phyloP scores from a whole-genome alignment of 1,284 basidiomycete species.

The Malassezia slooffiae region DNA sequence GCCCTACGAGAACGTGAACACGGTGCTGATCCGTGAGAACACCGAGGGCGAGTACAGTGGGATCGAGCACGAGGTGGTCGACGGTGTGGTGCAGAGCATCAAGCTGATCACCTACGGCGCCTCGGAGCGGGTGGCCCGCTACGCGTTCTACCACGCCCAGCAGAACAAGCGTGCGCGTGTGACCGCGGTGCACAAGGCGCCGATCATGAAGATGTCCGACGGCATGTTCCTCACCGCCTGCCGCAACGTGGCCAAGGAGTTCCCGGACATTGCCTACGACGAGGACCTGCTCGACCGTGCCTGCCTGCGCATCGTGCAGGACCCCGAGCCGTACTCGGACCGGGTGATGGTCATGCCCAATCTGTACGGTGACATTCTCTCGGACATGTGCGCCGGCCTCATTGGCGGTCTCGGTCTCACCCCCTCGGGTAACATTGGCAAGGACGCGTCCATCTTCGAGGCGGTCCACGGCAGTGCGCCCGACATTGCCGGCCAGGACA shows the following conservation, averaged over 20 bases:
- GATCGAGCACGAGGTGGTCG: slow-evolving; percentile 94
- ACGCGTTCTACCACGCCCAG: slow-evolving; percentile 95
- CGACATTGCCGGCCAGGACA: slow-evolving; percentile 58
- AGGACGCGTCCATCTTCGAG: slow-evolving; percentile 99
- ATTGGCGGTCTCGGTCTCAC: slow-evolving; percentile 97
- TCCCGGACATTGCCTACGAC: slow-evolving; percentile 83
- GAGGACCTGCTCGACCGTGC: slow-evolving; percentile 95
- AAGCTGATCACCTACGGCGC: slow-evolving; percentile 99
- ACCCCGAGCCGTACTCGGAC: slow-evolving; percentile 86
- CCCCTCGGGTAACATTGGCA: slow-evolving; percentile 92
- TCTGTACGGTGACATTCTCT: slow-evolving; percentile 91
- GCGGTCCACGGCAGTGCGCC: slow-evolving; percentile 73
- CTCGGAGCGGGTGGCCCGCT: slow-evolving; percentile 93
- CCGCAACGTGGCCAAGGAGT: slow-evolving; percentile 90
- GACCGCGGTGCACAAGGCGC: slow-evolving; percentile 98
- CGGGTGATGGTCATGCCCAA: slow-evolving; percentile 99
- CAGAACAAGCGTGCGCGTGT: slow-evolving; percentile 78
- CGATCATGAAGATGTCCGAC: slow-evolving; percentile 99
- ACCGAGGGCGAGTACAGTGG: slow-evolving; percentile 99
- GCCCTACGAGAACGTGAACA: slow-evolving; percentile 95
- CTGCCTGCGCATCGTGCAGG: slow-evolving; percentile 69
- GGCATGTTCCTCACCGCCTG: slow-evolving; percentile 99
- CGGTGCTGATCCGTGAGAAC: slow-evolving; percentile 96
- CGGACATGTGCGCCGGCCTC: slow-evolving; percentile 97
- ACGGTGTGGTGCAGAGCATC: slow-evolving; percentile 98